Evolutionary conservation across 495 filamentous ascomycete species (phyloP).

Genomic region (Daldinia childiae): DNA sequence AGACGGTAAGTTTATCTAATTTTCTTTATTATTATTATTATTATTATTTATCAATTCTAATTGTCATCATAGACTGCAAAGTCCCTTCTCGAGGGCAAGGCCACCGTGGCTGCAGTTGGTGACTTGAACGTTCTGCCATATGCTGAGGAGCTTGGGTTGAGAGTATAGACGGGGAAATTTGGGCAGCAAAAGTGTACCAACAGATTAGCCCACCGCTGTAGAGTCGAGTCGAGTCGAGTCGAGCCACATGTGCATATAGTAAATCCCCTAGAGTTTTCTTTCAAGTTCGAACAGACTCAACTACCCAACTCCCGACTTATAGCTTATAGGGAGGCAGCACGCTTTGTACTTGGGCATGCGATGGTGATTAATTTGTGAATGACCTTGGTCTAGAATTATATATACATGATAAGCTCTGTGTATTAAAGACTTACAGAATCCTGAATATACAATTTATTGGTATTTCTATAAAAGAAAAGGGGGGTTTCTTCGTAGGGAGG

Average conservation of each 20-base stretch:
- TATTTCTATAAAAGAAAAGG: neutral
- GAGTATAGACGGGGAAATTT: constrained; percentile 71
- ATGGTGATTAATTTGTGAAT: neutral
- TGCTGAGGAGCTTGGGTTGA: constrained; percentile 91
- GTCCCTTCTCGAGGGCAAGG: constrained; percentile 85
- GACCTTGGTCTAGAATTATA: neutral
- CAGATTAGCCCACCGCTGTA: constrained; percentile 52
- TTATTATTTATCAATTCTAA: constrained; percentile 20
- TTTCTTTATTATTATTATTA: neutral
- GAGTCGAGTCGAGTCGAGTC: constrained; percentile 45
- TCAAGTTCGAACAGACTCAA: constrained; percentile 19
- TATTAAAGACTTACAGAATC: neutral
- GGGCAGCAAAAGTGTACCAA: constrained; percentile 60
- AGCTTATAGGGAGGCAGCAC: neutral
- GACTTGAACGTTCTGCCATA: constrained; percentile 90
- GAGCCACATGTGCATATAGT: constrained; percentile 61
- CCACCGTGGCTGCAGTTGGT: constrained; percentile 85
- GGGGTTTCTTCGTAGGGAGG: too few species aligned
- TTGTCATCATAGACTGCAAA: constrained; percentile 73
- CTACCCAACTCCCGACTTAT: too few species aligned
- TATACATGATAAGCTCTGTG: neutral
- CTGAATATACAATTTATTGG: neutral
- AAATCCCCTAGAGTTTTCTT: constrained; percentile 53
- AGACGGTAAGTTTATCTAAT: constrained; percentile 75
- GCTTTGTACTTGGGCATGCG: neutral